Base-by-base conservation (phyloP, 768 basidiomycete genomes). In the Termitomyces sp. region DNA sequence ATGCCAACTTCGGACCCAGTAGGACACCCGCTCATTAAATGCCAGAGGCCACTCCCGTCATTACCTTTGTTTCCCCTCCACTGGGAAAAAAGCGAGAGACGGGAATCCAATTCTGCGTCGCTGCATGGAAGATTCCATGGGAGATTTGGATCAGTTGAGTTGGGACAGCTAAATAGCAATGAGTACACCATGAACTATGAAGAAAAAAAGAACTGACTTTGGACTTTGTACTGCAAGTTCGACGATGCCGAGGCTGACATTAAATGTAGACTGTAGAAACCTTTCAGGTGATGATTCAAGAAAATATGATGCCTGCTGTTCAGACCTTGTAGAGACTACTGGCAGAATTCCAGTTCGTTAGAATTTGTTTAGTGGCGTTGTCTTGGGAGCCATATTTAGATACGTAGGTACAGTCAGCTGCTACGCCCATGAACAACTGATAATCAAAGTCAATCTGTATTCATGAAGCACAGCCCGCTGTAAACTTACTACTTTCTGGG, bases 31-130 rank as follows among this genome's bases (percentile, higher is more conserved):
- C 88, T 91, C 86, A 94, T 88, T 13, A 94, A 75, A 73, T 94
- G 92, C 89, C 92, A 94, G 32, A 96, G 76, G 3, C 92, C 93
- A 22, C 81, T 84, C 18, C 84, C 81, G 67, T 93, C 91, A n/a
- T 77, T 70, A 7, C 86, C 82, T 63, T 86, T 86, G 45, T 72
- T 65, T 0, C 91, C 92, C 58, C 93, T 77, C 92, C 92, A 96
- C 59, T 84, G 74, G 5, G 88, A 90, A 71, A 96, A 94, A 3
- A 84, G 69, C 16, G 89, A 91, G 28, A 94, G 76, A 5, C 92
- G 82, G 43, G 78, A 70, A 68, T 92, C 87, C 50, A 96, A 77
- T 5, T 80, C 68, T 14, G 72, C 62, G 78, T 69, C 50, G 65
- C 73, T 74, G 71, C 93, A 95, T 4, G 79, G 80, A 16, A 87